phyloP scores from a whole-genome alignment of 139 green algal genomes.

The Tetradesmus obliquus region DNA sequence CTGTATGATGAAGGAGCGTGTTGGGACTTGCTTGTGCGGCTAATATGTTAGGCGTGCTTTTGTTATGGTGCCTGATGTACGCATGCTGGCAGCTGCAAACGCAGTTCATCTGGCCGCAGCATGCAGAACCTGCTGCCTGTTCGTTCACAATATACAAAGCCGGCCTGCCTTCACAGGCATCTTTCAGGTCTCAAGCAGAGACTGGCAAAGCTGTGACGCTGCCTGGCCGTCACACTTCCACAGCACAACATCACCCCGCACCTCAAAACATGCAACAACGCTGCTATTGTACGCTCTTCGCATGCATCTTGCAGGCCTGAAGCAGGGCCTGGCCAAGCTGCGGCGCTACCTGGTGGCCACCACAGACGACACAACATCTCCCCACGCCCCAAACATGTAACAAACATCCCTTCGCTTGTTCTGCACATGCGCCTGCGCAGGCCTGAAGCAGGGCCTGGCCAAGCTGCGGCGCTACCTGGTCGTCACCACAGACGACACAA shows the following conservation, averaged over 20 bases:
- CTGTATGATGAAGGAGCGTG: background rate
- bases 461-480: constrained; percentile 72
- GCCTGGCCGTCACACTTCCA: no score
- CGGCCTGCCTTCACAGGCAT: no score
- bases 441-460: background rate
- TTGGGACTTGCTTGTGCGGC: background rate
- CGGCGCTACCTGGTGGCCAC: no score
- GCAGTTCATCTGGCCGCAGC: no score
- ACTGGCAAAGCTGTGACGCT: no score
- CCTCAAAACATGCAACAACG: background rate
- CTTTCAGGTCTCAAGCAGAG: no score
- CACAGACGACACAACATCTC: no score
- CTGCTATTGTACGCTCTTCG: background rate
- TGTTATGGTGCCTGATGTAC: background rate
- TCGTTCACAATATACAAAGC: no score
- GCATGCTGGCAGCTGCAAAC: background rate
- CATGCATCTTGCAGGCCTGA: background rate
- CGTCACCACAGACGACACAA: constrained; percentile 52
- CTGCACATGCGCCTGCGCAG: background rate
- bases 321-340: no score
- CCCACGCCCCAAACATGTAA: background rate
- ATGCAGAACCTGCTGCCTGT: no score
- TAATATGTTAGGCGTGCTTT: background rate
- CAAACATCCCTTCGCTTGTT: background rate
- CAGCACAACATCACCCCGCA: background rate